phyloP scores from a whole-genome alignment of 2,329 filamentous ascomycete genomes.

The Rhynchosporium graminicola region DNA sequence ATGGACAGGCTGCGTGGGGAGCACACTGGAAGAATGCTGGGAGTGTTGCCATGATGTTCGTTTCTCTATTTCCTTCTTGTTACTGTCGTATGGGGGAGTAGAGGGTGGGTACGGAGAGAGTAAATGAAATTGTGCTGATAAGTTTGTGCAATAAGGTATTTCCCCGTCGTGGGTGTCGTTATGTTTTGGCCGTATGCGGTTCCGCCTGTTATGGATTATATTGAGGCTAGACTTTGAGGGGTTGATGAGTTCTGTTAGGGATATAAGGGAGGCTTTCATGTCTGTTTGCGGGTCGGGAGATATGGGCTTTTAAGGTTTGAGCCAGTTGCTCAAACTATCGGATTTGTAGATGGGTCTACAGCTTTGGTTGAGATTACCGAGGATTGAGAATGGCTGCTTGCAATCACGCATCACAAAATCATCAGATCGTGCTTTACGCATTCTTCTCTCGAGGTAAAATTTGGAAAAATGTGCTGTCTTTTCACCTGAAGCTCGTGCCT shows the following conservation, averaged over 20 bases:
- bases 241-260: background rate
- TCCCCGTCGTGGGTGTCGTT: slow-evolving; percentile 27
- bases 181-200: slow-evolving; percentile 33
- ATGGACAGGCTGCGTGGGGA: slow-evolving; percentile 26
- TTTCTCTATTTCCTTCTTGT: slow-evolving; percentile 1
- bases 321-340: no score
- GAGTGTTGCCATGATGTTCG: slow-evolving; percentile 31
- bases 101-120: background rate
- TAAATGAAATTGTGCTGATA: background rate
- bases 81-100: background rate
- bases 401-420: no score
- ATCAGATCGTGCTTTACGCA: no score
- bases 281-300: no score
- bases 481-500: no score
- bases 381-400: no score
- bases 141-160: slow-evolving; percentile 21
- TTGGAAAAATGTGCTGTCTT: no score
- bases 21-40: slow-evolving; percentile 29
- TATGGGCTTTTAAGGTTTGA: no score
- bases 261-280: background rate
- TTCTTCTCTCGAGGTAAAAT: no score
- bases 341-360: no score
- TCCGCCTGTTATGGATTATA: slow-evolving; percentile 25
- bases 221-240: slow-evolving; percentile 19
- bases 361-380: no score